Evolutionary conservation across 2,329 filamentous ascomycete species (phyloP), one percentile per base, ranked within the genome.

Genomic region (Fusarium lateritium): DNA sequence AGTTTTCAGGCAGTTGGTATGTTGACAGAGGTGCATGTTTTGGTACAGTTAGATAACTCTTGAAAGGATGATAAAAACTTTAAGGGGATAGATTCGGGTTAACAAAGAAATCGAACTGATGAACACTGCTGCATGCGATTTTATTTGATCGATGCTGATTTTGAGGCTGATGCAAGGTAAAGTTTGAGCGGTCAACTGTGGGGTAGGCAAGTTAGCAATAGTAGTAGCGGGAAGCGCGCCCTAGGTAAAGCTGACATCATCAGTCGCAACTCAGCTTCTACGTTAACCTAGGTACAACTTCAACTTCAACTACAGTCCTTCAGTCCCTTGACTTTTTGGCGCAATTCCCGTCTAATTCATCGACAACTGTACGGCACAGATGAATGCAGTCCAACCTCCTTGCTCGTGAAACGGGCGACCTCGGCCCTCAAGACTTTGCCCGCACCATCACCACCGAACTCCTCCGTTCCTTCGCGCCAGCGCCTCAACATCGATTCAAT

Each of bases 321-420:
- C 21, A 53, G 13, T 26, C 34, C 26, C n/a, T 46, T 33, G 43
- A n/a, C 43, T n/a, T 15, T 26, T n/a, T 14, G 42, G 14, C 21
- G 34, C 24, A 33, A n/a, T 3, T 39, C n/a, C 31, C 13, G 2
- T 22, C 38, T 50, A 19, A 4, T 38, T 13, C 17, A n/a, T 14
- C 14, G 15, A 17, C 21, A 36, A 19, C 14, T 19, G n/a, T 15
- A 34, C 36, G 58, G 40, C 40, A 22, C 75, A 75, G 69, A 82
- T 82, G 80, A 79, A 90, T 91, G 89, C 84, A 95, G 94, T 90
- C 88, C 77, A 89, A 91, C 78, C 84, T 97, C 65, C 85, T 96
- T 79, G 89, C 92, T 78, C 90, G 94, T 81, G 90, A 92, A 77
- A 85, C 90, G 65, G 93, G 93, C 81, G 86, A 86, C 74, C 80